Base-by-base conservation (phyloP, 495 filamentous ascomycete genomes). In the Ramalina intermedia region DNA sequence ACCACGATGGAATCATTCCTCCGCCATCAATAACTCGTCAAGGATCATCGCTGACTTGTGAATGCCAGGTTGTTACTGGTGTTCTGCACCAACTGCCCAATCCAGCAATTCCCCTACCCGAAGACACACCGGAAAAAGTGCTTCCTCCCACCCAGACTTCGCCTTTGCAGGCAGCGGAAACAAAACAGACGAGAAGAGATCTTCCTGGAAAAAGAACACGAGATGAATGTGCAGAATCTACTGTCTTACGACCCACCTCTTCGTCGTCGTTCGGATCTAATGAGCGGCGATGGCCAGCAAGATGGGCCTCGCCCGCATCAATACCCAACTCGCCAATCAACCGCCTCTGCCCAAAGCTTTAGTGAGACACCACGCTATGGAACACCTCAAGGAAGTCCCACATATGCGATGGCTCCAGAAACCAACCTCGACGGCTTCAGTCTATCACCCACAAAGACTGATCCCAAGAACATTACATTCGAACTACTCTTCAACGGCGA, bases 391-490 rank as follows among this genome's bases (percentile, higher is more conserved):
- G 47, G 18, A n/a, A 39, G 24, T 43, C 54, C 50, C 16, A 23
- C 26, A 23, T 52, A 52, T 37, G 45, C 37, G 20, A 50, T 49
- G 35, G 44, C 26, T 36, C 7, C 37, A 11, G 38, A 43, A 36
- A 59, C 60, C 52, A 56, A 43, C 52, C 58, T 58, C 50, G 54
- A 51, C 35, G 62, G 56, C 61, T 67, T 63, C 60, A 65, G 52
- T 53, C 66, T 67, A 64, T 74, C 70, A 37, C 69, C 71, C 40
- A 69, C 69, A 49, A 71, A 63, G 49, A 70, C 75, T 36, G 67
- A 72, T 9, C 80, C 83, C 55, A 94, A 93, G 66, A 80, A 79
- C 56, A 80, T 95, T 63, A 69, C 81, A 59, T 98, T 98, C 63
- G 79, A 89, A 65, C 75, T 96, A 23, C 72, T 91, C 26, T 80